Evolutionary conservation across 345 rosid genomes (phyloP), one percentile per base, ranked within the genome.

Genomic region (Aurinia saxatilis): DNA sequence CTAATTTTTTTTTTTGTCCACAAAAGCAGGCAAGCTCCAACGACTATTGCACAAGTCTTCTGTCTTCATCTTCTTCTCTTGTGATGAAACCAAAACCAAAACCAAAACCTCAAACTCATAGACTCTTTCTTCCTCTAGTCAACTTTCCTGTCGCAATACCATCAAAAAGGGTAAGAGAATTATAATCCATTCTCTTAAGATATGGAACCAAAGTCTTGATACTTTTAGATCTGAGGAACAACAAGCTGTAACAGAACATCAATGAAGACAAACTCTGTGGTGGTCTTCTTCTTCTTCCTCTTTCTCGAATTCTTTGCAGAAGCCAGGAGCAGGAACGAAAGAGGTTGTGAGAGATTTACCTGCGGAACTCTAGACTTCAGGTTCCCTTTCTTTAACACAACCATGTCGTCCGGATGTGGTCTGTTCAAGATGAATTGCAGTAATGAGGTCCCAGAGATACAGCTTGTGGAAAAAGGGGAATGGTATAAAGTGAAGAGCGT

Each of bases 391-490:
- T 66, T 38, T 5, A 42, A 15, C 29, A 63, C 17, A 11, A 0
- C 8, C 33, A 23, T 72, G 76, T 1, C 15, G 2, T 2, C 72
- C 69, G 3, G 38, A 0, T 79, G 85, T 49, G 76, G 76, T 19
- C 66, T 75, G 33, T 50, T 68, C 35, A 36, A 1, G 34, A 42
- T 78, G 29, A 60, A 75, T 0, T 81, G 84, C 47, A 17, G 31
- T 10, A 2, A 30, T 0, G 11, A 29, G 12, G 0, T 2, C 6
- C 62, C 50, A 40, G 70, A 34, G 65, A 67, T 80, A 31, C 81
- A 75, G 42, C 57, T 84, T 35, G 71, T 3, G 39, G 44, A 30
- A 14, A 25, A 31, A 1, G 79, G 65, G 29, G 1, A 5, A 15
- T 65, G 66, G 77, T 81, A 64, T 11, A 1, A 8, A 42, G 13